Evolutionary conservation across 192 early-diverging fungal genomes (phyloP).

Genomic region (Backusella parvicylindrica): DNA sequence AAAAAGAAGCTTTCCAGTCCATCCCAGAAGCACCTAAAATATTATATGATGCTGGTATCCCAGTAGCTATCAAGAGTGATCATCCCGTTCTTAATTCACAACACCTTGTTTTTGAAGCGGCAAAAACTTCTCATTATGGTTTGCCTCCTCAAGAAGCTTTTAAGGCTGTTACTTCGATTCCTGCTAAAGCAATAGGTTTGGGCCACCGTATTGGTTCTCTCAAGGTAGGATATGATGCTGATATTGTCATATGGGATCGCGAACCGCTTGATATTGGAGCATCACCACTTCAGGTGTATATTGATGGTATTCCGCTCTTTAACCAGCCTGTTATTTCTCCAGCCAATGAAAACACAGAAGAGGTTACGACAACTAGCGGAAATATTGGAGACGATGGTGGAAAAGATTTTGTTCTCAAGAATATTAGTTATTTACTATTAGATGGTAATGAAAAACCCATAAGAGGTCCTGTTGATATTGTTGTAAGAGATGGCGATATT

Average conservation of each 20-base stretch:
- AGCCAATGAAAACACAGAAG: slow-evolving; percentile 10
- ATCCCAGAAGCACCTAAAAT: slow-evolving; percentile 57
- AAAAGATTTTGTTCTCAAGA: background rate
- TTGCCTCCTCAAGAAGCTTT: slow-evolving; percentile 55
- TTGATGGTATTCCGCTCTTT: slow-evolving; percentile 68
- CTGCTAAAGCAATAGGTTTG: slow-evolving; percentile 65
- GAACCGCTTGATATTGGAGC: slow-evolving; percentile 68
- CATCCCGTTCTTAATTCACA: slow-evolving; percentile 78
- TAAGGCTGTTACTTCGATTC: slow-evolving; percentile 64
- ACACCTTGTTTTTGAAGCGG: slow-evolving; percentile 72
- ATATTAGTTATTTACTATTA: background rate
- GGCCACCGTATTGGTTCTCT: slow-evolving; percentile 67
- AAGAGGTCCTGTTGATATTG: slow-evolving; percentile 3
- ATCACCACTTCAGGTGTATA: slow-evolving; percentile 68
- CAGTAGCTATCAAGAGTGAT: slow-evolving; percentile 74
- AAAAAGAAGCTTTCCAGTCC: slow-evolving; percentile 73
- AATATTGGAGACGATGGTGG: background rate
- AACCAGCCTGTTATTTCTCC: slow-evolving; percentile 24
- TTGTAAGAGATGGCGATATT: slow-evolving; percentile 47
- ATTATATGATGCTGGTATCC: slow-evolving; percentile 61
- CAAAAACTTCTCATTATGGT: slow-evolving; percentile 71
- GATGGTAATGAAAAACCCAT: background rate
- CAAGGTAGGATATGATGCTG: slow-evolving; percentile 69
- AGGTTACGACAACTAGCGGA: slow-evolving; percentile 1
- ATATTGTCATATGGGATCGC: slow-evolving; percentile 77